phyloP scores from a whole-genome alignment of 306 rosid species.

The Lathyrus tuberosus region DNA sequence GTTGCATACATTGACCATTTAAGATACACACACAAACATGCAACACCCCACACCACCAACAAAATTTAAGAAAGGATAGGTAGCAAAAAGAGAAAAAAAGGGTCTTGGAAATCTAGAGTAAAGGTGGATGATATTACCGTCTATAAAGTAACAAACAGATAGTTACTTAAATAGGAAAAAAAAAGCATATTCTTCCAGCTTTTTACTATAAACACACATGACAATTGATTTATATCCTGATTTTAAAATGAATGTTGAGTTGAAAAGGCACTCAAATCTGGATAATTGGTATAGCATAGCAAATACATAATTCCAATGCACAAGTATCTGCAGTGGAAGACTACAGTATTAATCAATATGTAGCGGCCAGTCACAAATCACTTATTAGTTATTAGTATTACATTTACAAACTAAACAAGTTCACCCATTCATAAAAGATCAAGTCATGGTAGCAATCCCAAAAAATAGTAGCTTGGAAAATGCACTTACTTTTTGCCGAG shows the following conservation, averaged over 20 bases:
- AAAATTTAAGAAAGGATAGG: conserved; percentile 14
- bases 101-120: conserved; percentile 9
- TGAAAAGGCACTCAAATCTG: conserved; percentile 28
- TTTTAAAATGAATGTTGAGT: conserved; percentile 15
- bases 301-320: conserved; percentile 28
- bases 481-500: conserved; percentile 89
- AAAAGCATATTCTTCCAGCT: background rate
- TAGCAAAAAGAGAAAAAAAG: background rate
- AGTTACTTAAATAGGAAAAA: conserved; percentile 20
- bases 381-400: background rate
- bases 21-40: conserved; percentile 7
- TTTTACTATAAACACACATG: conserved; percentile 10
- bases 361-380: background rate
- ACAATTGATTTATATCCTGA: conserved; percentile 5
- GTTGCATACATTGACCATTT: conserved; percentile 25
- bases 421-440: conserved; percentile 36
- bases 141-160: conserved; percentile 25
- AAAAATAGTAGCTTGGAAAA: conserved; percentile 13
- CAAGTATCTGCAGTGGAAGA: conserved; percentile 21
- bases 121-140: background rate
- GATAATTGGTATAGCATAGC: background rate
- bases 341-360: conserved; percentile 26
- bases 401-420: conserved; percentile 29
- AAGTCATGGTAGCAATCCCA: background rate
- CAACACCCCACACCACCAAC: background rate